These are phyloP conservation scores for Boletus semigastroideus DNA, from an alignment of 1,284 basidiomycete genomes.

Conservation along the genomic window DNA sequence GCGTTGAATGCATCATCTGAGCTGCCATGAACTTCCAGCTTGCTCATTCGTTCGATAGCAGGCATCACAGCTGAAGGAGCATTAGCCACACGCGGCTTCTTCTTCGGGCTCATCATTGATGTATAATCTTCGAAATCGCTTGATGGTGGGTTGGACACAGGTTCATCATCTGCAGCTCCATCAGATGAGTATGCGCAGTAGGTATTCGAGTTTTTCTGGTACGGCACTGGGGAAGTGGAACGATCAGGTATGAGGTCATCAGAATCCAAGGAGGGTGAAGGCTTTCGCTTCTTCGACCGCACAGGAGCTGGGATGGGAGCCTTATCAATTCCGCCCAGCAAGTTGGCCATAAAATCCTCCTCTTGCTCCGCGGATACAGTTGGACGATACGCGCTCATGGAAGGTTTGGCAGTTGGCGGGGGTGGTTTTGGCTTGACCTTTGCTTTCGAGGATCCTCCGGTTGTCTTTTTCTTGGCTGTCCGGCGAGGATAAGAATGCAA, in stretches of 20 bases:
- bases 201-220: conserved; percentile 26
- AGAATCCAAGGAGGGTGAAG: conserved; percentile 52
- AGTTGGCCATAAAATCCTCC: conserved; percentile 79
- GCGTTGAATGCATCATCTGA: conserved; percentile 53
- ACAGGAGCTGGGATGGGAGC: conserved; percentile 36
- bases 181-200: conserved; percentile 57
- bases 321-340: conserved; percentile 69
- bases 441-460: conserved; percentile 37
- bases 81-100: conserved; percentile 52
- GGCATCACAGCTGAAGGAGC: conserved; percentile 43
- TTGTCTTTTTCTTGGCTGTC: conserved; percentile 45
- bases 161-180: conserved; percentile 47
- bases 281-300: conserved; percentile 69
- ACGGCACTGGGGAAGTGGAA: conserved; percentile 39
- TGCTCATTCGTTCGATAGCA: conserved; percentile 53
- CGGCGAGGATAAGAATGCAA: neutral
- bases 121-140: conserved; percentile 52
- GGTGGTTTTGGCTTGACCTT: conserved; percentile 47
- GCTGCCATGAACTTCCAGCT: conserved; percentile 56
- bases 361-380: conserved; percentile 75
- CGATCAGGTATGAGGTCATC: conserved; percentile 27
- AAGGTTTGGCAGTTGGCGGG: conserved; percentile 52
- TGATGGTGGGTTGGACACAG: conserved; percentile 37
- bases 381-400: conserved; percentile 77
- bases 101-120: conserved; percentile 62